Base-by-base conservation (phyloP, 2,329 filamentous ascomycete species). In the Daldinia sp. region DNA sequence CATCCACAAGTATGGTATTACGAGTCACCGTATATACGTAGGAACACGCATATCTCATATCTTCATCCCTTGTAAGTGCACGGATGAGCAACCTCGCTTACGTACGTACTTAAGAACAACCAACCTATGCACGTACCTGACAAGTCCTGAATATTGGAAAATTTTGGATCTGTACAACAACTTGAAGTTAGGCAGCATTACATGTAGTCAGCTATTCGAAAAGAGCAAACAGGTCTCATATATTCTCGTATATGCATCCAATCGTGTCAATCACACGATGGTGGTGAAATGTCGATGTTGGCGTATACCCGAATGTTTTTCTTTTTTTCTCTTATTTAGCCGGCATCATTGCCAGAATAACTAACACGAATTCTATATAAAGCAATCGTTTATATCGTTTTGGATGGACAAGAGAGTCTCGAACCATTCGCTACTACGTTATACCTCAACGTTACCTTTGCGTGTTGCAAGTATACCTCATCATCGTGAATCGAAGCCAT, bases 291-390 rank as follows among this genome's bases (percentile, higher is more conserved):
- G 21, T 27, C 7, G 21, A 35, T 10, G 39, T 37, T 7, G 6
- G 19, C 27, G 8, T 27, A 51, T 51, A 25, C 21, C 32, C 19
- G 13, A 7, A 11, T 2, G 3, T n/a, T 5, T 25, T 23, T 23
- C 11, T 13, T 10, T 2, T 3, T n/a, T 5, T 25, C 15, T 23
- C 11, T 13, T 10, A 58, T 58, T 63, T 63, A 63, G 23, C 60
- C 60, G 54, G 49, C 54, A 55, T 58, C 29, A 45, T 11, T 27
- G 8, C n/a, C n/a, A n/a, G n/a, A n/a, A 15, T n/a, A 37, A 23
- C 34, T n/a, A 48, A 58, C 34, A 54, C 49, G 50, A 55, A 35
- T 43, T 35, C 54, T 63, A 54, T 54, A 58, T 58, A 53, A 62
- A 58, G 53, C 32, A 50, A 37, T 34, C 4, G 10, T 29, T 17